A percentile compares a stretch with the other conserved stretches of the same genome.
Evolutionary conservation across 164 flowering plant species (phyloP).

Genomic region (Aristolochia fimbriata): DNA sequence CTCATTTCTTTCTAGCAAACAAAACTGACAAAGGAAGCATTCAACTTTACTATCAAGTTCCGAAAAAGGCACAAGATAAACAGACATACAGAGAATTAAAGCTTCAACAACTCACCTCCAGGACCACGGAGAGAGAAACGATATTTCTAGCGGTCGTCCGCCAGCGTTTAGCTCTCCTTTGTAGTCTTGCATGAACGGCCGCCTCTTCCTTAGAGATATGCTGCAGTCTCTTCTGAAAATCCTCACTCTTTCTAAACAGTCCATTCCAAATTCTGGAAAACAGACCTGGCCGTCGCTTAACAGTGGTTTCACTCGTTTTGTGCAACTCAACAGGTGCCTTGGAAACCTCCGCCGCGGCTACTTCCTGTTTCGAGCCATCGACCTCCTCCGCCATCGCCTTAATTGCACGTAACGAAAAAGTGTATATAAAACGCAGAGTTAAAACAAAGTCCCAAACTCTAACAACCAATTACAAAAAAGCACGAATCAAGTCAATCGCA

Average conservation of each 20-base stretch:
- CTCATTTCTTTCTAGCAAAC: too few relatives aligned
- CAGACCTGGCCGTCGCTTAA: conserved; percentile 27
- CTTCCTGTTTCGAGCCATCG: too few relatives aligned
- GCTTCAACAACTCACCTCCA: conserved; percentile 39
- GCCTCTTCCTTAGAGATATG: conserved; percentile 80
- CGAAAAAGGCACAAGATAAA: background rate
- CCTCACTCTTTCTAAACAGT: conserved; percentile 53
- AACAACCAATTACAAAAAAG: too few relatives aligned
- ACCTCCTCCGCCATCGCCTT: too few relatives aligned
- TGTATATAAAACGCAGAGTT: too few relatives aligned
- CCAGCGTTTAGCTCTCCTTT: conserved; percentile 47
- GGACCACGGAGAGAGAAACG: conserved; percentile 45
- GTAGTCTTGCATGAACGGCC: conserved; percentile 46
- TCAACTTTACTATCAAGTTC: too few relatives aligned
- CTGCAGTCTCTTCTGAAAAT: conserved; percentile 77
- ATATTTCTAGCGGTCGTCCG: conserved; percentile 41
- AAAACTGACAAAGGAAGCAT: too few relatives aligned
- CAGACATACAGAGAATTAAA: background rate
- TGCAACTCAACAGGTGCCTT: too few relatives aligned
- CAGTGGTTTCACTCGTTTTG: conserved; percentile 1
- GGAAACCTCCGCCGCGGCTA: too few relatives aligned
- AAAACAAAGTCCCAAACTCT: too few relatives aligned
- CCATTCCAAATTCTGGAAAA: conserved; percentile 64
- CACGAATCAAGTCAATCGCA: too few relatives aligned
- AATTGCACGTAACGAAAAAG: too few relatives aligned